phyloP scores from a whole-genome alignment of 176 grass and related monocot species.

The bread wheat (Triticum aestivum) region DNA sequence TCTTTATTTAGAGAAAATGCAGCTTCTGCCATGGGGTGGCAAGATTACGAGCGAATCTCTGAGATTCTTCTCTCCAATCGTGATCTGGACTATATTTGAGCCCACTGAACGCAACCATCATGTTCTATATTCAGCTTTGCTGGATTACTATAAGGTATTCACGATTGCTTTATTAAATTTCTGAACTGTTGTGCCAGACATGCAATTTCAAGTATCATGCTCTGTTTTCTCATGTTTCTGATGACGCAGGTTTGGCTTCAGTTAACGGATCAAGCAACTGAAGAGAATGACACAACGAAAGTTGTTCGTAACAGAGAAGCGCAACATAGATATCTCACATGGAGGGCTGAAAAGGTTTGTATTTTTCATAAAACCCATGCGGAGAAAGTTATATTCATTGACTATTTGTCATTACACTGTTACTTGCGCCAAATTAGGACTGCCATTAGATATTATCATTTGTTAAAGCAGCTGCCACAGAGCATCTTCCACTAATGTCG shows the following conservation, averaged over 20 bases:
- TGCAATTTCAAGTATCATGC: not conserved
- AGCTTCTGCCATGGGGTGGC: slow-evolving; percentile 95
- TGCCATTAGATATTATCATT: not conserved
- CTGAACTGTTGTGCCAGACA: not conserved
- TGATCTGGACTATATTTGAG: slow-evolving; percentile 77
- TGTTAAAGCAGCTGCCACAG: not conserved
- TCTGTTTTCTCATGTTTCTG: slow-evolving; percentile 11
- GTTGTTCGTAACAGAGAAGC: slow-evolving; percentile 54
- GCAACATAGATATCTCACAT: slow-evolving; percentile 85
- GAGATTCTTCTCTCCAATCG: slow-evolving; percentile 92
- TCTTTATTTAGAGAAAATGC: slow-evolving; percentile 78
- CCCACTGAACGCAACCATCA: slow-evolving; percentile 54
- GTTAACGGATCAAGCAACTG: slow-evolving; percentile 53
- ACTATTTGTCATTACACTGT: not conserved
- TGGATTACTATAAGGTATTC: slow-evolving; percentile 80
- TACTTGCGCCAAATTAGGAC: not conserved
- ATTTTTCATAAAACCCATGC: not conserved
- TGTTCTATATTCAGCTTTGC: slow-evolving; percentile 61
- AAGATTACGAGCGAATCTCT: slow-evolving; percentile 88
- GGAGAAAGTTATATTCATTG: not conserved
- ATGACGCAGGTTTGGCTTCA: slow-evolving; percentile 66
- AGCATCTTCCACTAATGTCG: not conserved
- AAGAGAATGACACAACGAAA: slow-evolving; percentile 34
- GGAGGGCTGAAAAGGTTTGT: slow-evolving; percentile 87
- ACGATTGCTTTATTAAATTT: not conserved